Base-by-base conservation (phyloP, 2,329 filamentous ascomycete genomes). In the Fusarium sp. region DNA sequence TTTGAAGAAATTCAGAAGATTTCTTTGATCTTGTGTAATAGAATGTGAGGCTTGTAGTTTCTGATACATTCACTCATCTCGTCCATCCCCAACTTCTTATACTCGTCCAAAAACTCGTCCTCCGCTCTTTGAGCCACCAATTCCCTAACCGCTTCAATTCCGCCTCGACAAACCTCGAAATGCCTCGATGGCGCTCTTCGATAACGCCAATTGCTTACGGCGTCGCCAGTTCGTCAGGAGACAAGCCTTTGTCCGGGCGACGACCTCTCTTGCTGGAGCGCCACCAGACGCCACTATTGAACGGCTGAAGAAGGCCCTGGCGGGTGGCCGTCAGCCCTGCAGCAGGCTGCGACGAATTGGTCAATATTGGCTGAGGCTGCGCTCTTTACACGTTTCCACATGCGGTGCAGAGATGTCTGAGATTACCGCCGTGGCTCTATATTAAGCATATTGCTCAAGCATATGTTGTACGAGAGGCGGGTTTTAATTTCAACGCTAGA, bases 361-460 rank as follows among this genome's bases (percentile, higher is more conserved):
- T 54, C 22, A 32, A 52, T 22, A 54, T 20, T 25, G 47, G 59
- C 45, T 37, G 43, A 27, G 33, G 60, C 45, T 52, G 45, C 22
- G 43, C 32, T 50, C 8, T 20, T 25, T 17, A 47, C 43, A 63
- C 22, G 30, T 40, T 20, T 45, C 60, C 59, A 10, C 11, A 62
- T 62, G 14, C 27, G 32, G 59, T 15, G 3, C 22, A 45, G 30
- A 14, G 11, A 17, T 17, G 38, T 47, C 59, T 47, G 20, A 35
- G n/a, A 22, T 38, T 33, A 38, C 60, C 45, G 60, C 45, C 30
- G 30, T 47, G 25, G 33, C 32, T 52, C 17, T 63, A 25, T 35
- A 57, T 56, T 56, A 66, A 54, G 63, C 63, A 40, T 66, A 60
- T 62, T n/a, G 17, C 60, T 37, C 45, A 64, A 33, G 38, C 52